Base-by-base conservation (phyloP, 208 protist genomes). In the Leishmania amazonensis region DNA sequence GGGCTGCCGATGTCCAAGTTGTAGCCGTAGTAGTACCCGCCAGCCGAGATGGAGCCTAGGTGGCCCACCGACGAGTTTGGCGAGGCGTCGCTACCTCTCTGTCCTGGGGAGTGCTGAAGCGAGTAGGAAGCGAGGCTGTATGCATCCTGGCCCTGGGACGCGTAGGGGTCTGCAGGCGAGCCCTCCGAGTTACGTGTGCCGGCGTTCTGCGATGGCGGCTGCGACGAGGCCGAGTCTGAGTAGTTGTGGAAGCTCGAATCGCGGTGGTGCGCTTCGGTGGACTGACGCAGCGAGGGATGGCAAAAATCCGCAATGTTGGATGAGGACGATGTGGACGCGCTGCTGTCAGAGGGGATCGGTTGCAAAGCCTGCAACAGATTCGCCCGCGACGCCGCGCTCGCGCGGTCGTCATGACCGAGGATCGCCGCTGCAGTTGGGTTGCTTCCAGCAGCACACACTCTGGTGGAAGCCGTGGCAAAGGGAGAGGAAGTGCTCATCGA, bases 1-100 rank as follows among this genome's bases (percentile, higher is more conserved):
- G 71, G 31, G n/a, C 49, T 85, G 45, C 75, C 76, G 9, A 73
- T n/a, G 28, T 62, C 79, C 6, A 82, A 84, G 60, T 89, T 81
- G 77, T 86, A 89, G 74, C 79, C 86, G 67, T 81, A 82, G 77
- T 86, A 89, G 67, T 85, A 86, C 24, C 78, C 78, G 3, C 79
- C 83, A 13, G 79, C 67, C 28, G 79, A 54, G 2, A 84, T 47
- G 31, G 83, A 86, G 35, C 77, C 78, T 47, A 35, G 73, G 1
- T 13, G 60, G 17, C 64, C 53, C n/a, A 31, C 73, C 3, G 53
- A 60, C 0, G 78, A 42, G 31, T 75, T 62, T 15, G 51, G 28
- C 24, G 82, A 85, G 28, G 78, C 78, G 6, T 79, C 82, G 19
- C 54, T 76, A 35, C 77, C 58, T 21, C 53, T 21, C 62, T 38